Evolutionary conservation across 2,329 filamentous ascomycete genomes (phyloP).

Genomic region (Pleurostoma richardsiae): DNA sequence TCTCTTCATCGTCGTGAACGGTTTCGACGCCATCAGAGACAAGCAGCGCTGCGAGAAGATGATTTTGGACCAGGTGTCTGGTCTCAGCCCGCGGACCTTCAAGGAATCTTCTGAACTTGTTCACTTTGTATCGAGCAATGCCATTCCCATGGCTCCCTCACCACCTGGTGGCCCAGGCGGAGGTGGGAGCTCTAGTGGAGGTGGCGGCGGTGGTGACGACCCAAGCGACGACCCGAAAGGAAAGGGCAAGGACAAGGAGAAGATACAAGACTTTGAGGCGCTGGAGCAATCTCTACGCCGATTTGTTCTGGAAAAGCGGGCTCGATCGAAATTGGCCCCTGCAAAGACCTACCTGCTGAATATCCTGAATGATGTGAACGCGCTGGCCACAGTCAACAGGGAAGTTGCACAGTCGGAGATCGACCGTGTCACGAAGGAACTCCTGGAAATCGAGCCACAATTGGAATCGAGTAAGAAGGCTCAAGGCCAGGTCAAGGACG

Average conservation of each 20-base stretch:
- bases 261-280: constrained; percentile 82
- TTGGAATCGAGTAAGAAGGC: constrained; percentile 81
- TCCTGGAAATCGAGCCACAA: constrained; percentile 77
- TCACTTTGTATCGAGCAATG: constrained; percentile 97
- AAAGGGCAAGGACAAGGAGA: constrained; percentile 85
- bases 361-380: constrained; percentile 80
- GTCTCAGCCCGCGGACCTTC: constrained; percentile 85
- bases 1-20: constrained; percentile 98
- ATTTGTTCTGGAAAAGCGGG: constrained; percentile 93
- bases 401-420: constrained; percentile 84
- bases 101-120: constrained; percentile 92
- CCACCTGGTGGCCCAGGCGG: constrained; percentile 50
- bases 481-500: constrained; percentile 71
- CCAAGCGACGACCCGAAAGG: constrained; percentile 57
- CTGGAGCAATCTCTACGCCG: constrained; percentile 84
- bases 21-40: constrained; percentile 89
- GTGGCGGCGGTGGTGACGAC: constrained; percentile 50
- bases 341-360: constrained; percentile 95
- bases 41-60: constrained; percentile 87
- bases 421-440: constrained; percentile 73
- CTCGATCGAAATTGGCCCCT: constrained; percentile 89
- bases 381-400: constrained; percentile 78
- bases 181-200: constrained; percentile 46
- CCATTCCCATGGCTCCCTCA: constrained; percentile 68
- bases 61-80: constrained; percentile 84